A percentile compares a stretch with the other conserved stretches of the same genome.
These are phyloP conservation scores for Aphanocladium album DNA, from an alignment of 2,329 filamentous ascomycete species.

Conservation along the genomic window DNA sequence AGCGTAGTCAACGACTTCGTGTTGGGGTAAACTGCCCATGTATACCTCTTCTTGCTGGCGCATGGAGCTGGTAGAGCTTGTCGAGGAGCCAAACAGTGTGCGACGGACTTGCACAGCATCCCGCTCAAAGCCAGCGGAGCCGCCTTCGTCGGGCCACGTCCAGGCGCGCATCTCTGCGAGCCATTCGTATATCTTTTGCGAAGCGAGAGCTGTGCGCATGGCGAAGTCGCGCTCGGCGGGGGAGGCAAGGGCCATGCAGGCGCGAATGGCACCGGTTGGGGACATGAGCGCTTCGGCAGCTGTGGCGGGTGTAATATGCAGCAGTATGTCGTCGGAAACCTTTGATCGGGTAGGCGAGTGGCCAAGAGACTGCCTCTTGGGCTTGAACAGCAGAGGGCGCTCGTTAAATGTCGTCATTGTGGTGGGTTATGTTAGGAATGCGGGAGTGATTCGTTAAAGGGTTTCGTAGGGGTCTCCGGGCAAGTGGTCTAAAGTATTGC, in stretches of 20 bases:
- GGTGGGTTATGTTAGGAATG: neutral
- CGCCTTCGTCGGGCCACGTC: constrained; percentile 49
- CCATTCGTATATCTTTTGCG: constrained; percentile 69
- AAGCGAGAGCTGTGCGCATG: constrained; percentile 63
- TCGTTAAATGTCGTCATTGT: constrained; percentile 29
- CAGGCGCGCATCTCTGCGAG: constrained; percentile 62
- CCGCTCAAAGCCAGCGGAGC: constrained; percentile 50
- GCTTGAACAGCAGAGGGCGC: constrained; percentile 27
- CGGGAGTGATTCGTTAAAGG: neutral
- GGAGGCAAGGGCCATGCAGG: constrained; percentile 59
- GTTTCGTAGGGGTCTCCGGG: neutral
- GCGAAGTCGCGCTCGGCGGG: constrained; percentile 66
- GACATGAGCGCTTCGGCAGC: constrained; percentile 56
- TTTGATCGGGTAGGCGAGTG: constrained; percentile 43
- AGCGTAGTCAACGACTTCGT: constrained; percentile 64
- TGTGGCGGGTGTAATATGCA: constrained; percentile 54
- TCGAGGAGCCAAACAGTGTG: constrained; percentile 26
- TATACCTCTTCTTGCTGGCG: constrained; percentile 38
- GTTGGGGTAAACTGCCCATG: constrained; percentile 65
- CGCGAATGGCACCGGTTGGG: constrained; percentile 47
- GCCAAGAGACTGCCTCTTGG: constrained; percentile 27
- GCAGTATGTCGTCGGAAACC: constrained; percentile 53
- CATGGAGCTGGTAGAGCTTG: constrained; percentile 15
- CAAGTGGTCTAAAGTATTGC: neutral
- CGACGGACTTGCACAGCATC: constrained; percentile 34